Evolutionary conservation across 495 filamentous ascomycete genomes (phyloP), one percentile per base, ranked within the genome.

Genomic region (Neurospora tetraspora): DNA sequence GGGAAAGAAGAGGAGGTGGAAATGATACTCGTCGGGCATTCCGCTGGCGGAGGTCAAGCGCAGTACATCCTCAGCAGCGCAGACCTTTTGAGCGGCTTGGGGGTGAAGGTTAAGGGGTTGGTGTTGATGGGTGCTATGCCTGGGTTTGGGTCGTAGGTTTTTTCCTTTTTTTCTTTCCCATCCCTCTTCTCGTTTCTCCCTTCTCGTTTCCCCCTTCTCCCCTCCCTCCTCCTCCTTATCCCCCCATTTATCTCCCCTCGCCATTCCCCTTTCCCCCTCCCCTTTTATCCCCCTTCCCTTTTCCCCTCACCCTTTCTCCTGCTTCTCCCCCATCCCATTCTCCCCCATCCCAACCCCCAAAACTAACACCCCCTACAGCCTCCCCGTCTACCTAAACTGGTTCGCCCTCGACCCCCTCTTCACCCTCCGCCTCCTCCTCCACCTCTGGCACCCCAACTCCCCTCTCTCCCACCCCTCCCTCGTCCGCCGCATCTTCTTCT

Each of bases 21-120:
- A 61, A 77, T 85, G 2, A 79, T 87, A 18, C 77, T 87, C 1
- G 76, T 85, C 0, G 85, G 81, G 0, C 86, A 87, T 71, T 87
- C 83, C 8, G 80, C 80, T 31, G 85, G 86, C 0, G 85, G 82
- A 2, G 83, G 83, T 5, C 72, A 86, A 71, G 69, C 73, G 16
- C 86, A 88, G 78, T 82, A 81, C 69, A 77, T 86, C 18, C 73
- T 88, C 11, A 79, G 77, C 11, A 79, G 76, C 12, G 73, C 80
- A 39, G 74, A 12, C 12, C 47, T 61, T 61, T 8, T 61, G 0
- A 10, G 2, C 6, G 23, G 47, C 11, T 27, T 61, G 47, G 72
- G 81, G 34, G 78, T 81, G 37, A 78, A 73, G 69, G 83, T 83
- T 1, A 80, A 80, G 45, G 82, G 79, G 12, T 73, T 86, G 34